Percentiles rank a stretch among this genome's conserved stretches.
These are phyloP conservation scores for Rosa persica DNA, from an alignment of 306 rosid species.

Conservation along the genomic window DNA sequence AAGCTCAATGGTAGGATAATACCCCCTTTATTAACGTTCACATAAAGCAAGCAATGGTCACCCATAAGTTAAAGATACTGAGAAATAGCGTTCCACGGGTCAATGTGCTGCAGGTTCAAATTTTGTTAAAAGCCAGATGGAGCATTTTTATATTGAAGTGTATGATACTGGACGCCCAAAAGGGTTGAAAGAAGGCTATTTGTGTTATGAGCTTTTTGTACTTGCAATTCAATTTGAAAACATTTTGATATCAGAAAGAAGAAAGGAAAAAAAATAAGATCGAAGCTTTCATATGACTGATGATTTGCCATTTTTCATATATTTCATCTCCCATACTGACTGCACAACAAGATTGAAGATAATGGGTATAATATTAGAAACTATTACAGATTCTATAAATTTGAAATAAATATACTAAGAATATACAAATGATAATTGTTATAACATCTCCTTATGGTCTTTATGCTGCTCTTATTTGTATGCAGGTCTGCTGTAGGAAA, in stretches of 20 bases:
- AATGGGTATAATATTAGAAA: no score
- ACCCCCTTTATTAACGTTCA: not conserved
- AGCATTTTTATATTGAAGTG: not conserved
- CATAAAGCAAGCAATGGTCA: not conserved
- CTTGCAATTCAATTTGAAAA: slow-evolving; percentile 1
- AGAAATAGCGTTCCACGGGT: not conserved
- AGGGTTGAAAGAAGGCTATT: not conserved
- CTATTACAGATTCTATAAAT: no score
- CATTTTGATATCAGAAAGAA: not conserved
- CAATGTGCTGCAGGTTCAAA: slow-evolving; percentile 11
- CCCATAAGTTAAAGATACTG: not conserved
- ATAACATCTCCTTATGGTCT: no score
- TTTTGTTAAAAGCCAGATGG: slow-evolving; percentile 4
- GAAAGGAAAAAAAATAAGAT: no score
- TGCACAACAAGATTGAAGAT: no score
- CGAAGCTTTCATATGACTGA: no score
- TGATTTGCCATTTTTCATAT: no score
- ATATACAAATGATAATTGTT: no score
- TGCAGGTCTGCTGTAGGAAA: no score
- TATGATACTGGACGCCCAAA: not conserved
- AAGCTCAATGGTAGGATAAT: not conserved
- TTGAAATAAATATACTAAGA: no score
- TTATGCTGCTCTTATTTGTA: no score
- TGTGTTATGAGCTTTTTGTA: not conserved
- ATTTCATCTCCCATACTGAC: no score